Base-by-base conservation (phyloP, 305 asterid genomes). In the Nicotiana rustica region DNA sequence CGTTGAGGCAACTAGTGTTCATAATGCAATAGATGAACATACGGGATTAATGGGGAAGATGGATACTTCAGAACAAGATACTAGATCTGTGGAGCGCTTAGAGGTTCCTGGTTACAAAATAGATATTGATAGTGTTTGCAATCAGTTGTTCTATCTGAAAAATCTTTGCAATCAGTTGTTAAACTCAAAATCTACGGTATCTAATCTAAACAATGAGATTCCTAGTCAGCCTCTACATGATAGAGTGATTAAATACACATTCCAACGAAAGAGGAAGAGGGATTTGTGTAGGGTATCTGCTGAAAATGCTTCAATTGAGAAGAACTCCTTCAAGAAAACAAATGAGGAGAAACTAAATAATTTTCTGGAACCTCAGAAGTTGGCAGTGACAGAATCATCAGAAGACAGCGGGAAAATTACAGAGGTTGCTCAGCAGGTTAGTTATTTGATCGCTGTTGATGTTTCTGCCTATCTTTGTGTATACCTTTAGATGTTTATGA, bases 361-460 rank as follows among this genome's bases (percentile, higher is more conserved):
- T 83, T 82, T 65, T 77, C 47, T 38, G 47, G 47, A 38, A 38
- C 47, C 47, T 6, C 47, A 84, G 85, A 79, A 47, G 67, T 21
- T 59, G 47, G 7, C 88, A 86, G 73, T 83, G 81, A 78, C 65
- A 61, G 87, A 85, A 82, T 88, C 91, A 64, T 85, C 90, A 55
- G 82, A 86, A 81, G 93, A 90, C 64, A 90, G 91, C 82, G 83
- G 87, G 75, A 87, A 87, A 79, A 86, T 88, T 85, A 92, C 92
- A 9, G 91, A 89, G 83, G 91, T 93, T 76, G 96, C 95, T 86
- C 92, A 89, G 64, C 96, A 93, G 97, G 96, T 91, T 86, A 6
- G 57, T 49, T 49, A 4, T 49, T 49, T 49, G 57, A 2, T 49
- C 1, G 57, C 57, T 13, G 57, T 49, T 10, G 57, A 49, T 49